Percentiles rank a stretch among this genome's conserved stretches.
These are phyloP conservation scores for Globisporangium takayamanum DNA, from an alignment of 352 stramenopile species.

Conservation along the genomic window DNA sequence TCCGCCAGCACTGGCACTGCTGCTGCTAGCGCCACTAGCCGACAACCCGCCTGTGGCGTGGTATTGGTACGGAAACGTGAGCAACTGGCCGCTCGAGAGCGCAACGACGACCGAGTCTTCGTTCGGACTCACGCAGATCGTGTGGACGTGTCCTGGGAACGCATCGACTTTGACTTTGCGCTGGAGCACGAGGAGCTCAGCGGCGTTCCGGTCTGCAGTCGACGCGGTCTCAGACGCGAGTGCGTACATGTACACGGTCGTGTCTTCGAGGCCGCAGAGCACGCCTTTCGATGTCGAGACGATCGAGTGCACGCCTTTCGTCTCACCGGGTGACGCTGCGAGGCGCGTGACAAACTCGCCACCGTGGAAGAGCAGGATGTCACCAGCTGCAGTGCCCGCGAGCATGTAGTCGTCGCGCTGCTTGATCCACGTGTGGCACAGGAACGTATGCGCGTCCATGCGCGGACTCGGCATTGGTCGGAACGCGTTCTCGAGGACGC, in stretches of 20 bases:
- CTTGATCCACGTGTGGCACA: slow-evolving; percentile 87
- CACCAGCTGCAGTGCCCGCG: slow-evolving; percentile 70
- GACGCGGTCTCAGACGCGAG: slow-evolving; percentile 31
- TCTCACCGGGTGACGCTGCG: slow-evolving; percentile 41
- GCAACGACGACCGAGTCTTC: slow-evolving; percentile 68
- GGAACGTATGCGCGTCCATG: slow-evolving; percentile 68
- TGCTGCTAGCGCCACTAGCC: not conserved
- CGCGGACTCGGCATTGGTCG: slow-evolving; percentile 75
- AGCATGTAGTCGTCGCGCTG: slow-evolving; percentile 87
- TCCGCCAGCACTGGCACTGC: not conserved
- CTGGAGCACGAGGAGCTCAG: slow-evolving; percentile 46
- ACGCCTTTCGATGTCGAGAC: slow-evolving; percentile 68
- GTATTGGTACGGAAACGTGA: slow-evolving; percentile 70
- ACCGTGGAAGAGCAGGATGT: slow-evolving; percentile 85
- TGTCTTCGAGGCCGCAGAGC: slow-evolving; percentile 70
- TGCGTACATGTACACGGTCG: slow-evolving; percentile 60
- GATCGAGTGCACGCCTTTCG: slow-evolving; percentile 44
- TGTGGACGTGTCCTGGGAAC: slow-evolving; percentile 29
- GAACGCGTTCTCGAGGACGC: slow-evolving; percentile 84
- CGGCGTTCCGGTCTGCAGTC: slow-evolving; percentile 21
- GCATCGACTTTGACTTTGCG: slow-evolving; percentile 57
- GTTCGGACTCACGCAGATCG: slow-evolving; percentile 66
- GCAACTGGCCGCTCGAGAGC: slow-evolving; percentile 53
- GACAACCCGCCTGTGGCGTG: slow-evolving; percentile 19
- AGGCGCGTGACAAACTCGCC: slow-evolving; percentile 64